Evolutionary conservation across 148 eudicot genomes (phyloP), one percentile per base, ranked within the genome.

Genomic region (Simmondsia chinensis): DNA sequence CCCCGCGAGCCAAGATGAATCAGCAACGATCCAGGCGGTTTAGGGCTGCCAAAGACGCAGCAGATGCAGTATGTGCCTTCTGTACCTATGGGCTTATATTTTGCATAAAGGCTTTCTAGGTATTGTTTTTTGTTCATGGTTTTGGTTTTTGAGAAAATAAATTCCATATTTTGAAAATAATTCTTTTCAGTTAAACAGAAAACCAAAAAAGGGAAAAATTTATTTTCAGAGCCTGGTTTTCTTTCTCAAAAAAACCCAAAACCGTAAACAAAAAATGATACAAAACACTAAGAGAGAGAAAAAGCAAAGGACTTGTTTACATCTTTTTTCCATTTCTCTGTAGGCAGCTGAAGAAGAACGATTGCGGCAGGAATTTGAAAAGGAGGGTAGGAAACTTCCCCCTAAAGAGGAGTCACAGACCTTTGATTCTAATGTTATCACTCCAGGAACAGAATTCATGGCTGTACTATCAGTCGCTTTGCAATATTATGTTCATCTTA

Each of bases 1-100:
- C 96, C 39, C 99, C 99, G 16, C 82, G 99, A 59, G 99, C 99
- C 21, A 91, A 91, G 72, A 91, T 91, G 99, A 91, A 91, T 65
- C 99, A 91, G 69, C 99, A 91, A 54, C 76, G 99, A 8, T 91
- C 99, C 31, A 77, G 99, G 62, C 96, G 99, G 32, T 91, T 91
- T 56, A 72, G 96, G 66, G 86, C 99, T 39, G 96, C 99, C 45
- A 91, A 91, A 71, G 96, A 86, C 70, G 96, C 99, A 43, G 83
- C 94, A 20, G 99, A 91, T 61, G 77, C 89, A 24, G 99, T 91
- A 56, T 60, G 83, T 68, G 32, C 10, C 60, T 56, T 16, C 48
- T 28, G 23, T 43, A 41, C 57, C 14, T 40, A 6, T 32, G 17
- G 25, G 39, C 5, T n/a, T 34, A 5, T 18, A 14, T 9, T 6